phyloP scores from a whole-genome alignment of 768 basidiomycete species.

The Megacollybia marginata region DNA sequence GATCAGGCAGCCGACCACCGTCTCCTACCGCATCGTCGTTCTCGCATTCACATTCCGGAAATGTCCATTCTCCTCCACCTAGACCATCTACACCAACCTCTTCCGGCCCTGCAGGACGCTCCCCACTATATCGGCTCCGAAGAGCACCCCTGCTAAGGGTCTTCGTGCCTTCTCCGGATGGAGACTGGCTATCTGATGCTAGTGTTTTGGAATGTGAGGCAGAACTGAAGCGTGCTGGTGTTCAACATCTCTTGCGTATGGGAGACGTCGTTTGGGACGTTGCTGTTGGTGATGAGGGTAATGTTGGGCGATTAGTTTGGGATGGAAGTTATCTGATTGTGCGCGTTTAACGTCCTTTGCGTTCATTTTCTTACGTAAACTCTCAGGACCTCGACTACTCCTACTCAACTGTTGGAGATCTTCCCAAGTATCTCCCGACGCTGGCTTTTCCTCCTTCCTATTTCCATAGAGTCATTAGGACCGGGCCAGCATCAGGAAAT shows the following conservation, averaged over 20 bases:
- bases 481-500: slow-evolving; percentile 43
- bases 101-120: slow-evolving; percentile 39
- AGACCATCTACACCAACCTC: slow-evolving; percentile 7
- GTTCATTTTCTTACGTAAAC: not conserved
- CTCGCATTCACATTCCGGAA: not conserved
- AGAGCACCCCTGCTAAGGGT: slow-evolving; percentile 75
- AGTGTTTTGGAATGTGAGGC: slow-evolving; percentile 78
- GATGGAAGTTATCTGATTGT: slow-evolving; percentile 87
- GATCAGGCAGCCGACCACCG: not conserved
- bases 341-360: slow-evolving; percentile 23
- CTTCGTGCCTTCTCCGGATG: slow-evolving; percentile 82
- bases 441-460: slow-evolving; percentile 83
- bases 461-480: slow-evolving; percentile 80
- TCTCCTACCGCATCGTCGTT: not conserved
- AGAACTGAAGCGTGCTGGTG: slow-evolving; percentile 66
- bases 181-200: slow-evolving; percentile 79
- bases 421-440: slow-evolving; percentile 74
- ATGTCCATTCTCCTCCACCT: not conserved
- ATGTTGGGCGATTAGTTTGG: slow-evolving; percentile 79
- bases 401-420: slow-evolving; percentile 67
- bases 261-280: slow-evolving; percentile 87
- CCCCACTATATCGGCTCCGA: slow-evolving; percentile 61
- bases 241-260: slow-evolving; percentile 52
- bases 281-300: slow-evolving; percentile 81
- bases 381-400: slow-evolving; percentile 78